These are phyloP conservation scores for Tulasnella sp. DNA, from an alignment of 768 basidiomycete species.

Conservation along the genomic window DNA sequence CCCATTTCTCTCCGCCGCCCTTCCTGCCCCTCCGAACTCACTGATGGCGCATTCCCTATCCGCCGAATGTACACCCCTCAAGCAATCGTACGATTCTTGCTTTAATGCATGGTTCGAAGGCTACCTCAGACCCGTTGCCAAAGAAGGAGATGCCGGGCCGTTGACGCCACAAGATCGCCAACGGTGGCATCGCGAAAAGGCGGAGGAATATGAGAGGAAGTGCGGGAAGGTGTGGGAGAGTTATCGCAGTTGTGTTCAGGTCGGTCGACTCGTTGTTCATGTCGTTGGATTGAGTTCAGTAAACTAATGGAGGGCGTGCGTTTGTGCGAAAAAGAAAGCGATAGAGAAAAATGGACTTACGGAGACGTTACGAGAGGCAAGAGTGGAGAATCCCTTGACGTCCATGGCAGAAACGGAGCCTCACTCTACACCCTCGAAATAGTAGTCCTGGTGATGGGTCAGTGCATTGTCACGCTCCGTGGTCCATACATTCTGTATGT, in stretches of 20 bases:
- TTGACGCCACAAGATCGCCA: constrained; percentile 36
- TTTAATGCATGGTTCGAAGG: constrained; percentile 98
- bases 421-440: neutral
- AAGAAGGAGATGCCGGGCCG: constrained; percentile 18
- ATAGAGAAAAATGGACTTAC: constrained; percentile 67
- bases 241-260: constrained; percentile 76
- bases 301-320: neutral
- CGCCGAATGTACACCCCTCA: constrained; percentile 76
- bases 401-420: neutral
- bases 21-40: no score
- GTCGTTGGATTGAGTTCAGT: neutral
- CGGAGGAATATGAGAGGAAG: constrained; percentile 72
- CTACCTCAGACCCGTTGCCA: constrained; percentile 63
- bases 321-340: constrained; percentile 43
- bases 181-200: constrained; percentile 61
- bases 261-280: constrained; percentile 23
- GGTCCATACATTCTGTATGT: no score
- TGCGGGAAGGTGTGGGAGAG: constrained; percentile 75
- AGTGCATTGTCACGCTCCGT: no score
- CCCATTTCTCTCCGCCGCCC: no score
- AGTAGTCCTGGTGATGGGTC: neutral
- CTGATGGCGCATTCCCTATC: constrained; percentile 81
- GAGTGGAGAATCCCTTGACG: constrained; percentile 60
- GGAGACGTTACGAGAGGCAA: constrained; percentile 62
- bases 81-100: constrained; percentile 82